Evolutionary conservation across 495 filamentous ascomycete genomes (phyloP).

Genomic region (Umbilicaria muhlenbergii): DNA sequence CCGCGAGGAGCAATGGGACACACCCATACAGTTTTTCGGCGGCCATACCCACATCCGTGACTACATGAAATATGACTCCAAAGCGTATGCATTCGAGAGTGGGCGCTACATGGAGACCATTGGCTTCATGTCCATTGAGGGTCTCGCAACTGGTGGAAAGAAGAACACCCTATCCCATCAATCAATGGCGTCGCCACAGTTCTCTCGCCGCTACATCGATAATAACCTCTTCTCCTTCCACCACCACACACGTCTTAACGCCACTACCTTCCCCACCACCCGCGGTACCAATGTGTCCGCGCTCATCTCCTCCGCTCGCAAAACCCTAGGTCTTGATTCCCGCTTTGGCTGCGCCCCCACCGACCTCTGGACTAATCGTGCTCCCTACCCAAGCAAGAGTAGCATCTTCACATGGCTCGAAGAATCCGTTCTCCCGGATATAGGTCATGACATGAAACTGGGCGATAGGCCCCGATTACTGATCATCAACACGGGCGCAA

Average conservation of each 20-base stretch:
- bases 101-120: conserved; percentile 98
- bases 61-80: conserved; percentile 63
- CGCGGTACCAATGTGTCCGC: conserved; percentile 57
- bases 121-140: conserved; percentile 80
- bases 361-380: conserved; percentile 65
- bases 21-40: conserved; percentile 84
- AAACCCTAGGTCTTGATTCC: conserved; percentile 53
- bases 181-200: conserved; percentile 25
- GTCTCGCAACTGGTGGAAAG: conserved; percentile 32
- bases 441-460: conserved; percentile 32
- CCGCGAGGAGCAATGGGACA: conserved; percentile 56
- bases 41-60: conserved; percentile 87
- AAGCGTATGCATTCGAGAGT: conserved; percentile 68
- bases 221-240: conserved; percentile 80
- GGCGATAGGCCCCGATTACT: conserved; percentile 43
- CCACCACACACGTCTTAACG: conserved; percentile 61
- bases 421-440: conserved; percentile 50
- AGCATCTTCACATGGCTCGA: conserved; percentile 77
- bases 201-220: conserved; percentile 78
- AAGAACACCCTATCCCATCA: conserved; percentile 10
- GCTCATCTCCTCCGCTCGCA: conserved; percentile 55
- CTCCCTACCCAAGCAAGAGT: conserved; percentile 47
- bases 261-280: conserved; percentile 58
- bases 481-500: conserved; percentile 74
- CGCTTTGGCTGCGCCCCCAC: conserved; percentile 70